Conservation (phyloP, 2,329 filamentous ascomycete species). For the Calycina herbarum region DNA sequence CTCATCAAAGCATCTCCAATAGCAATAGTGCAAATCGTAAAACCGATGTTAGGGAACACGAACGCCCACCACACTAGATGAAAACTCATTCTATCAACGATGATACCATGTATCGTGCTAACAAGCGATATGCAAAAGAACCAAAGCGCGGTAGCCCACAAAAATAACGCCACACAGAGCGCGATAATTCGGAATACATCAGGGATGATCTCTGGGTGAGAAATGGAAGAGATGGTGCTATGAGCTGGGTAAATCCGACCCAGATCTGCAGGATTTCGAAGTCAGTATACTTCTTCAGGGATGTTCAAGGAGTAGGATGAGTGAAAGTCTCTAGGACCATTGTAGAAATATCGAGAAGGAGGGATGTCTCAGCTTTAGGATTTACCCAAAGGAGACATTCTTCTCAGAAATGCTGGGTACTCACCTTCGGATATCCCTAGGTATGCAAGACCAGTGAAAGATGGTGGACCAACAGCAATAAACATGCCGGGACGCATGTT, state of each 20-base stretch:
- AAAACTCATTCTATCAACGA: slow-evolving; percentile 52
- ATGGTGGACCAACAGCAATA: slow-evolving; percentile 73
- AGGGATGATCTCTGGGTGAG: slow-evolving; percentile 40
- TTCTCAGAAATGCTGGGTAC: no score
- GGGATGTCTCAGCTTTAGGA: no score
- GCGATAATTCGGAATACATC: slow-evolving; percentile 40
- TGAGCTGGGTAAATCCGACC: slow-evolving; percentile 33
- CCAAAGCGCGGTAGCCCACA: slow-evolving; percentile 65
- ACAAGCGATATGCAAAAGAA: slow-evolving; percentile 50
- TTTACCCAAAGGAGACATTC: no score
- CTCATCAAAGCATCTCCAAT: slow-evolving; percentile 51
- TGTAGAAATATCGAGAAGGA: no score
- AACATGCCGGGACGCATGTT: slow-evolving; percentile 70
- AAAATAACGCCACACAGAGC: slow-evolving; percentile 52
- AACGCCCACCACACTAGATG: slow-evolving; percentile 65
- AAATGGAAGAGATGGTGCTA: slow-evolving; percentile 39
- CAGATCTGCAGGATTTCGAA: slow-evolving; percentile 38
- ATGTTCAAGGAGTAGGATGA: no score
- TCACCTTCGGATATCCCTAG: slow-evolving; percentile 60
- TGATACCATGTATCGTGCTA: slow-evolving; percentile 39
- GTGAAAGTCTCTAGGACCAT: no score
- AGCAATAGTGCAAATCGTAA: slow-evolving; percentile 56
- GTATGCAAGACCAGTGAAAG: slow-evolving; percentile 69
- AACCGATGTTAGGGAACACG: slow-evolving; percentile 63
- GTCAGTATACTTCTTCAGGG: no score